These are phyloP conservation scores for Henckelia pumila DNA, from an alignment of 257 asterid genomes.

Conservation along the genomic window DNA sequence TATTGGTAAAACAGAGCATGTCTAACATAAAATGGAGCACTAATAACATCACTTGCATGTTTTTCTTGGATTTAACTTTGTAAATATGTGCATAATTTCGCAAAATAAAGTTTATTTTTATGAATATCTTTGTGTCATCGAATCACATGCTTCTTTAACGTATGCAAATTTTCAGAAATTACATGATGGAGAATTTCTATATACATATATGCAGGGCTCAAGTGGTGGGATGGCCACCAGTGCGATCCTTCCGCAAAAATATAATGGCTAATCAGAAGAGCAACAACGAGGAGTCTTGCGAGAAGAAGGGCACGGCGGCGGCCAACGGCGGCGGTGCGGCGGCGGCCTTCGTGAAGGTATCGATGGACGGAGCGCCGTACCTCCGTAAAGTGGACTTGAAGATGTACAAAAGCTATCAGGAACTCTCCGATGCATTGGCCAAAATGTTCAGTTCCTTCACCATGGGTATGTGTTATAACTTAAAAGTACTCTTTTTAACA, in stretches of 20 bases:
- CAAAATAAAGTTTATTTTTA: too few relatives aligned
- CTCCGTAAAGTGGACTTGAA: slow-evolving; percentile 45
- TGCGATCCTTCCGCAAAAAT: slow-evolving; percentile 34
- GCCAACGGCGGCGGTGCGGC: slow-evolving; percentile 1
- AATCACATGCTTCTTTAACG: too few relatives aligned
- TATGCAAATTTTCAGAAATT: too few relatives aligned
- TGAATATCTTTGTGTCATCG: too few relatives aligned
- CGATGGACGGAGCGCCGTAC: slow-evolving; percentile 52
- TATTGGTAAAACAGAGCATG: neutral
- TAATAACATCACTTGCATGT: too few relatives aligned
- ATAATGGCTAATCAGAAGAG: slow-evolving; percentile 17
- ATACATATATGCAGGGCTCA: slow-evolving; percentile 34
- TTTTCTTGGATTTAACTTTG: too few relatives aligned
- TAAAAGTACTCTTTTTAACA: too few relatives aligned
- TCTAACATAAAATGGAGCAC: too few relatives aligned
- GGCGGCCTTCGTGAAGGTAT: slow-evolving; percentile 35
- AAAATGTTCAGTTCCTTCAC: slow-evolving; percentile 44
- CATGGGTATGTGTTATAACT: slow-evolving; percentile 27
- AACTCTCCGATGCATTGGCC: slow-evolving; percentile 37
- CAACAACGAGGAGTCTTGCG: slow-evolving; percentile 14
- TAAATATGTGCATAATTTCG: too few relatives aligned
- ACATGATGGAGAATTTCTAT: neutral
- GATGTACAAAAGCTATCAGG: slow-evolving; percentile 36
- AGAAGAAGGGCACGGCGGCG: neutral
- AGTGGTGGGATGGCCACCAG: slow-evolving; percentile 47